These are phyloP conservation scores for Mycena capillaripes DNA, from an alignment of 768 basidiomycete genomes.

Conservation along the genomic window DNA sequence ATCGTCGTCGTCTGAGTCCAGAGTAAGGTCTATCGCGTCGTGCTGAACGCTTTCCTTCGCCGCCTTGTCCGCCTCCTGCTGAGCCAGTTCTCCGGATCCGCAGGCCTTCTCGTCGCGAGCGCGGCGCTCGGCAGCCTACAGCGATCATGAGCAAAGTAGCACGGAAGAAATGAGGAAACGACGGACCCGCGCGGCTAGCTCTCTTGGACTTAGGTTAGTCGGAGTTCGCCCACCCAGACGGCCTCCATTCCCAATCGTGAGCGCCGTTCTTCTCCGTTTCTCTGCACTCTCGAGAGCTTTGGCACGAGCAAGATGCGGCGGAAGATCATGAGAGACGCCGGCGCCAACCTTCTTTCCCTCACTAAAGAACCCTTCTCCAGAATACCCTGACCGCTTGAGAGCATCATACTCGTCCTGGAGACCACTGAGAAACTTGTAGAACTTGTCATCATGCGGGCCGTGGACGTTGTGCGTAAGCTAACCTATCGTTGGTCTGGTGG, in stretches of 20 bases:
- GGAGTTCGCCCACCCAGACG: conserved; percentile 63
- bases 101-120: conserved; percentile 82
- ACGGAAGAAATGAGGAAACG: not conserved
- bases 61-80: conserved; percentile 78
- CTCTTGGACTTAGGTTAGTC: conserved; percentile 69
- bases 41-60: conserved; percentile 74
- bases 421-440: conserved; percentile 79
- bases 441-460: conserved; percentile 90
- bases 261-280: conserved; percentile 66
- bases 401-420: conserved; percentile 90
- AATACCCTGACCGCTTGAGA: conserved; percentile 84
- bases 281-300: conserved; percentile 88
- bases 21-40: conserved; percentile 73
- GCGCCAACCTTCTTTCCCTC: conserved; percentile 80
- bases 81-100: conserved; percentile 68
- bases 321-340: conserved; percentile 76
- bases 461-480: conserved; percentile 92
- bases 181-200: conserved; percentile 80
- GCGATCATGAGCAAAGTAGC: conserved; percentile 11
- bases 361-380: conserved; percentile 92
- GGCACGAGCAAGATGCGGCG: conserved; percentile 72
- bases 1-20: conserved; percentile 49
- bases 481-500: conserved; percentile 8
- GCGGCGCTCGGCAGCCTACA: conserved; percentile 89
- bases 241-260: conserved; percentile 65